A percentile compares a stretch with the other conserved stretches of the same genome.
phyloP scores from a whole-genome alignment of 306 rosid species.

The Trifolium repens region DNA sequence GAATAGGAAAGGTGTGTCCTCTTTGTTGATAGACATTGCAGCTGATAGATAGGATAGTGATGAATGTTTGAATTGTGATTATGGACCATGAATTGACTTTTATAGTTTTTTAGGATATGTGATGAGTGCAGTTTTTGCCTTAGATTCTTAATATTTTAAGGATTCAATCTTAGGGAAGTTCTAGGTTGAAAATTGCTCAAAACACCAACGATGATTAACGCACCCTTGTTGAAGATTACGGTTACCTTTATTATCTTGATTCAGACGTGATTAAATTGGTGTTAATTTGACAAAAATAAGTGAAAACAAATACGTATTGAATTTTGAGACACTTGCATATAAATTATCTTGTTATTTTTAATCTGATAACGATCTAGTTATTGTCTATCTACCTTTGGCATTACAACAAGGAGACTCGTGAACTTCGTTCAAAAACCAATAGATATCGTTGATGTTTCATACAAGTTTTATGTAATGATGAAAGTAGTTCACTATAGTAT shows the following conservation, averaged over 20 bases:
- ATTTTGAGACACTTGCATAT: not conserved
- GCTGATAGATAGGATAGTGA: not conserved
- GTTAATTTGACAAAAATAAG: not conserved
- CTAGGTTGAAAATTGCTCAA: not conserved
- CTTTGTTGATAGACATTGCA: not conserved
- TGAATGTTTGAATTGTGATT: not conserved
- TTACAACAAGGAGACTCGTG: not conserved
- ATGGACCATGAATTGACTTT: not conserved
- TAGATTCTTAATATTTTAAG: not conserved
- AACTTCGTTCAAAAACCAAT: not conserved
- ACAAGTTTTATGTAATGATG: not conserved
- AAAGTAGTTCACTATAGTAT: not conserved
- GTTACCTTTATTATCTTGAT: not conserved
- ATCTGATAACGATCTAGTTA: not conserved
- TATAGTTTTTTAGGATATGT: not conserved
- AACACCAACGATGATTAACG: too few relatives aligned
- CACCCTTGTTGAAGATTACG: not conserved
- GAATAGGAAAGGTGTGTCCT: not conserved
- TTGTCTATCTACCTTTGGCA: too few relatives aligned
- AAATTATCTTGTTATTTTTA: not conserved
- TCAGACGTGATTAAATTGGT: not conserved
- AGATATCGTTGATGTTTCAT: not conserved
- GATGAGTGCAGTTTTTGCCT: not conserved
- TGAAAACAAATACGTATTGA: not conserved
- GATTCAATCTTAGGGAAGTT: not conserved